Evolutionary conservation across 768 basidiomycete species (phyloP), one percentile per base, ranked within the genome.

Genomic region (Amanita jacksonii): DNA sequence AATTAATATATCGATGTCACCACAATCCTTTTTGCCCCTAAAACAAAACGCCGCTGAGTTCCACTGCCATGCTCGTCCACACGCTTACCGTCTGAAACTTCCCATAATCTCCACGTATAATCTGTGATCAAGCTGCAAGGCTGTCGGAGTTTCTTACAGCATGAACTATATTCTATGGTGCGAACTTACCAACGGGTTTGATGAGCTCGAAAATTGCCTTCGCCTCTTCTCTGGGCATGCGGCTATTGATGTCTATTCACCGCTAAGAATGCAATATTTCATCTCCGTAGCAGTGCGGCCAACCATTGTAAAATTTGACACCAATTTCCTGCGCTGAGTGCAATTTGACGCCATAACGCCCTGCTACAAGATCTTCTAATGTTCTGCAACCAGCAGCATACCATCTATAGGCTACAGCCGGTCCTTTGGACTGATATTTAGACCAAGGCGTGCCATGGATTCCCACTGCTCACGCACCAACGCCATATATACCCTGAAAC

Each of bases 1-100:
- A 49, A 97, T 79, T 45, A 96, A 59, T 37, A 96, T 79, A 58
- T 97, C 92, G 46, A 97, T 87, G 57, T 96, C 93, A 2, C 93
- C 93, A 45, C 87, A 92, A 43, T 80, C 79, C 1, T 70, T 63
- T 58, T 85, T 84, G 4, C 90, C 88, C 47, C 90, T 87, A 49
- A n/a, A 40, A 31, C 35, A 31, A 35, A 25, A 32, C 47, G 46
- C 32, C 38, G 15, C 30, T 19, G 35, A 39, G 23, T n/a, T 39
- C 8, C 12, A 44, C 19, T 1, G 38, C 20, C 30, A n/a, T 7
- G 28, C 6, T 16, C 22, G 18, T 6, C 32, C 48, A 5, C 39
- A 33, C 15, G 49, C 54, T 39, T 50, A 76, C 84, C 87, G 71
- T 53, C 92, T 66, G 58, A 82, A 97, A 50, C 87, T 90, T 1